Evolutionary conservation across 192 early-diverging fungal species (phyloP).

Genomic region (Backusella parvicylindrica): DNA sequence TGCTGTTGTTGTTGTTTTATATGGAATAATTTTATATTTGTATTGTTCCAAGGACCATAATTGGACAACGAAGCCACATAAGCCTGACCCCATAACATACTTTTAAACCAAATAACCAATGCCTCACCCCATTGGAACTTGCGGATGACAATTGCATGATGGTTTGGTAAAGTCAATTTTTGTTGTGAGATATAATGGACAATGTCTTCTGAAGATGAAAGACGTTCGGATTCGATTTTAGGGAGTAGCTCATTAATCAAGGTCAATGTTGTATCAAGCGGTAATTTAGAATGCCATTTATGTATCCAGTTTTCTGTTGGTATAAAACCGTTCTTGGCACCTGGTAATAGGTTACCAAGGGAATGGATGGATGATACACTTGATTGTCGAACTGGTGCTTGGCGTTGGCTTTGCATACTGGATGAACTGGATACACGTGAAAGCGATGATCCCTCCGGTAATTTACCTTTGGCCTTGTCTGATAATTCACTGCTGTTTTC

Average conservation of each 20-base stretch:
- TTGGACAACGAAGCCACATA: constrained; percentile 56
- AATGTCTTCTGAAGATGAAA: neutral
- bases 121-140: constrained; percentile 55
- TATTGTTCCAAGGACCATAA: constrained; percentile 60
- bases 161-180: neutral
- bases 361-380: neutral
- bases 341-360: neutral
- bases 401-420: neutral
- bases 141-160: constrained; percentile 51
- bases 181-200: neutral
- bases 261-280: neutral
- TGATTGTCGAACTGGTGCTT: neutral
- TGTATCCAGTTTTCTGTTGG: constrained; percentile 25
- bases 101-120: constrained; percentile 61
- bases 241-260: neutral
- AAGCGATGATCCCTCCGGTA: neutral
- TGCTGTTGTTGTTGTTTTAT: constrained; percentile 27
- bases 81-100: constrained; percentile 65
- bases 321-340: constrained; percentile 10
- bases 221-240: neutral
- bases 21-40: constrained; percentile 52
- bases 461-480: constrained; percentile 12
- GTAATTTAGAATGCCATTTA: constrained; percentile 6
- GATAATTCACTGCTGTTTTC: neutral
- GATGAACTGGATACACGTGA: neutral